phyloP scores from a whole-genome alignment of 306 rosid species.

The Malus domestica region DNA sequence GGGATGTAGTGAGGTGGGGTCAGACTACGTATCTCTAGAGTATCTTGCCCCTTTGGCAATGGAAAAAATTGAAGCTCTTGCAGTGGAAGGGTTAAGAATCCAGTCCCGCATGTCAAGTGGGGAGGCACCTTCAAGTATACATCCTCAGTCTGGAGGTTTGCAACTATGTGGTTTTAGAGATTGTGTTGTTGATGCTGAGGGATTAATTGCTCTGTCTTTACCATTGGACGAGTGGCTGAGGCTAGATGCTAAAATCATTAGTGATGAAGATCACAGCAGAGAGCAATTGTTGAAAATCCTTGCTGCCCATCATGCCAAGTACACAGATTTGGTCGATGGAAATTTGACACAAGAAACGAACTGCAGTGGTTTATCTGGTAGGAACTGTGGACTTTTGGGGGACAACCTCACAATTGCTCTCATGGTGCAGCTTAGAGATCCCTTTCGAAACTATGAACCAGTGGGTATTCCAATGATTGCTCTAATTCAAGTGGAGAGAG shows the following conservation, averaged over 20 bases:
- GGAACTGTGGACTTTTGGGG: slow-evolving; percentile 41
- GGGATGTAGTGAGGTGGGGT: slow-evolving; percentile 16
- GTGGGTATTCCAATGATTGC: slow-evolving; percentile 66
- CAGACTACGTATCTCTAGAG: slow-evolving; percentile 32
- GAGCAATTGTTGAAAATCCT: slow-evolving; percentile 34
- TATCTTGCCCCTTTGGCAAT: slow-evolving; percentile 41
- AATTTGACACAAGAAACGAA: slow-evolving; percentile 23
- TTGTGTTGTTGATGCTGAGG: slow-evolving; percentile 16
- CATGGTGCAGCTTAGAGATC: slow-evolving; percentile 61
- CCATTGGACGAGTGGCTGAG: slow-evolving; percentile 63
- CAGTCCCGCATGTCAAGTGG: slow-evolving; percentile 47
- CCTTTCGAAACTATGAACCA: slow-evolving; percentile 51
- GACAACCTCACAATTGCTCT: slow-evolving; percentile 48
- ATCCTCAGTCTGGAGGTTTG: slow-evolving; percentile 21
- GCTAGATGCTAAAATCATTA: slow-evolving; percentile 54
- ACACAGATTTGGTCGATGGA: slow-evolving; percentile 31
- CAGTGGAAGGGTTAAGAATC: slow-evolving; percentile 66
- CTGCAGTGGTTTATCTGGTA: slow-evolving; percentile 8
- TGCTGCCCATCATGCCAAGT: slow-evolving; percentile 45
- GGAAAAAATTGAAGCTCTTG: slow-evolving; percentile 45
- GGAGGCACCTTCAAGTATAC: slow-evolving; percentile 42
- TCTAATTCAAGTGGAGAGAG: slow-evolving; percentile 53
- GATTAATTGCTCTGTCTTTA: slow-evolving; percentile 45
- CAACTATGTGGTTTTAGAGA: slow-evolving; percentile 14
- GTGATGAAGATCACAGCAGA: slow-evolving; percentile 32